Evolutionary conservation across 192 early-diverging fungal genomes (phyloP).

Genomic region (Geosiphon pyriformis): DNA sequence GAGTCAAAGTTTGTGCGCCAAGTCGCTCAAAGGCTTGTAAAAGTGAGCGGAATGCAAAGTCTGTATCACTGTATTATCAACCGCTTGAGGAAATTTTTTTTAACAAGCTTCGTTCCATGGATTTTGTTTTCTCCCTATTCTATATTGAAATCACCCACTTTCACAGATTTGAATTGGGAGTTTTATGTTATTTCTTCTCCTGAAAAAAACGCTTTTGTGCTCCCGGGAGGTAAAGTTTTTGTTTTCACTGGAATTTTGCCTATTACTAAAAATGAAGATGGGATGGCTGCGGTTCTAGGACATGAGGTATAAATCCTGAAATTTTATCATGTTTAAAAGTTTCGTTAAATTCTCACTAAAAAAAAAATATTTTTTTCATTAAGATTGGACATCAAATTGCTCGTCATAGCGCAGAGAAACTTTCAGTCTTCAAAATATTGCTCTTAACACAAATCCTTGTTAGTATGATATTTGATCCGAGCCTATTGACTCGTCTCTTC

Average conservation of each 20-base stretch:
- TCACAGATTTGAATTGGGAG: slow-evolving; percentile 75
- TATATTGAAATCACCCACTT: background rate
- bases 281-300: slow-evolving; percentile 87
- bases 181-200: slow-evolving; percentile 81
- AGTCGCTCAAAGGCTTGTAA: slow-evolving; percentile 68
- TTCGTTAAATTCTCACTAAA: background rate
- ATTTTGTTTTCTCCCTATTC: background rate
- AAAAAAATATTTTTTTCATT: background rate
- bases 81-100: background rate
- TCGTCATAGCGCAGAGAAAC: slow-evolving; percentile 85
- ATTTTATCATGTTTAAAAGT: too few species aligned
- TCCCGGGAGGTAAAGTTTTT: slow-evolving; percentile 95
- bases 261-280: slow-evolving; percentile 72
- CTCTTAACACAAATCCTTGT: slow-evolving; percentile 54
- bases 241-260: slow-evolving; percentile 93
- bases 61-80: too few species aligned
- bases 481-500: slow-evolving; percentile 54
- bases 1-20: slow-evolving; percentile 56
- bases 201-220: slow-evolving; percentile 89
- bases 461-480: slow-evolving; percentile 65
- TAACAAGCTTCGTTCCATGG: background rate
- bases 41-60: slow-evolving; percentile 59
- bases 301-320: slow-evolving; percentile 60
- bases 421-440: slow-evolving; percentile 66
- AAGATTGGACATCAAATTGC: slow-evolving; percentile 85